Evolutionary conservation across 208 protist species (phyloP).

Genomic region (Trypanosoma conorhini): DNA sequence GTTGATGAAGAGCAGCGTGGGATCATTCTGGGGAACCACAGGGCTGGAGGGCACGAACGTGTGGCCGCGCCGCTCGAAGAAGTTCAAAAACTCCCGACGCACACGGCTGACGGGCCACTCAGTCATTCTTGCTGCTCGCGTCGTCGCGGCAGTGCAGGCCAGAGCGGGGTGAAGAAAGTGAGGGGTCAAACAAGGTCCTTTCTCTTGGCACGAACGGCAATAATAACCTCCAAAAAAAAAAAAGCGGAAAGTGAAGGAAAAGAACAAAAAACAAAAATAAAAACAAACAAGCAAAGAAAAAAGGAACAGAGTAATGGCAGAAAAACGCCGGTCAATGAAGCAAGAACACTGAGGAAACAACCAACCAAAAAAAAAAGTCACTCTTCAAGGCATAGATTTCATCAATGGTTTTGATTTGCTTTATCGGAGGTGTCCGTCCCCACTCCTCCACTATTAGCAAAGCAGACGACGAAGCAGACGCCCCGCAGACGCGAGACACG

Average conservation of each 20-base stretch:
- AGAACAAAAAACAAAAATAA: background rate
- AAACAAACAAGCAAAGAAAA: background rate
- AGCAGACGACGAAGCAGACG: slow-evolving; percentile 7
- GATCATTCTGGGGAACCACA: slow-evolving; percentile 97
- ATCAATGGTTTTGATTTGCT: background rate
- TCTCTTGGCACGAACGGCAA: slow-evolving; percentile 26
- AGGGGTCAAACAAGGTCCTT: slow-evolving; percentile 9
- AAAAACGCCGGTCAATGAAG: slow-evolving; percentile 19
- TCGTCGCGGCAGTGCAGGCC: slow-evolving; percentile 7
- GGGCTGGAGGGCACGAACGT: slow-evolving; percentile 91
- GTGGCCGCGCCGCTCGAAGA: slow-evolving; percentile 93
- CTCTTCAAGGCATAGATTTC: too few species aligned
- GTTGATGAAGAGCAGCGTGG: slow-evolving; percentile 99
- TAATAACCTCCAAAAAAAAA: slow-evolving; percentile 16
- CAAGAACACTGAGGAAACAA: slow-evolving; percentile 20
- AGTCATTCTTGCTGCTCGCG: slow-evolving; percentile 20
- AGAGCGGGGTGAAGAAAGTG: slow-evolving; percentile 1
- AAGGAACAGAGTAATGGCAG: slow-evolving; percentile 23
- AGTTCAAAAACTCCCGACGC: slow-evolving; percentile 95
- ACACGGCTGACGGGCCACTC: slow-evolving; percentile 88
- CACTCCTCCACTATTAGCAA: background rate
- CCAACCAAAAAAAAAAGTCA: slow-evolving; percentile 1
- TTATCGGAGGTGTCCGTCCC: background rate
- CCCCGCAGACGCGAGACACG: slow-evolving; percentile 10
- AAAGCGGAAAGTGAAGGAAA: slow-evolving; percentile 3